Conservation (phyloP, 768 basidiomycete species). For the Boletus reticuloceps region DNA sequence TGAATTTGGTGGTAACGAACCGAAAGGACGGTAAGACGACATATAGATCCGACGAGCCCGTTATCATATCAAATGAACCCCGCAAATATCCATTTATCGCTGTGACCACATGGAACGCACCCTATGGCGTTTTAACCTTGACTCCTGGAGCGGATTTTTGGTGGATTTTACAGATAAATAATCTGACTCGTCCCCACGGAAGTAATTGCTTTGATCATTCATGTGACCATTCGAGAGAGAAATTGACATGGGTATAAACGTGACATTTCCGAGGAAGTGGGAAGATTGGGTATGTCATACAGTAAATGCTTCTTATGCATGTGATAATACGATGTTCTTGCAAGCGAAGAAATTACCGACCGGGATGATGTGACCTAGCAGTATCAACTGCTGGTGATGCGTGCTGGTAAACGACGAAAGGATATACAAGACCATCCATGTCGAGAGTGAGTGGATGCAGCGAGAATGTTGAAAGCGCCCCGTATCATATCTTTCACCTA, state of each 20-base stretch:
- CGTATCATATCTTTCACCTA: background rate
- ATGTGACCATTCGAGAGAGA: conserved; percentile 1
- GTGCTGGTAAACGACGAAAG: background rate
- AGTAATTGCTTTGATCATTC: background rate
- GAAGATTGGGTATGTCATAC: background rate
- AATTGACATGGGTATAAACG: background rate
- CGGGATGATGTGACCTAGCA: background rate
- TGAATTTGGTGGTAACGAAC: conserved; percentile 16
- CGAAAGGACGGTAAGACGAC: conserved; percentile 20
- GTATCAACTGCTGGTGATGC: too few species aligned
- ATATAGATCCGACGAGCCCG: conserved; percentile 13
- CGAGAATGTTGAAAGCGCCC: background rate
- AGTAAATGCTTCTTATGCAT: background rate
- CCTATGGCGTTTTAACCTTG: conserved; percentile 4
- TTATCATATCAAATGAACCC: conserved; percentile 10
- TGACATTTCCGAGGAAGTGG: conserved; percentile 18
- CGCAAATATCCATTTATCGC: background rate
- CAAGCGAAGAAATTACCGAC: background rate
- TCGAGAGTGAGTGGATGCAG: background rate
- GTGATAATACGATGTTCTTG: background rate
- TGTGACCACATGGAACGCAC: conserved; percentile 5
- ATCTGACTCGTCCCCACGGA: conserved; percentile 9
- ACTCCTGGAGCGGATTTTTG: conserved; percentile 9
- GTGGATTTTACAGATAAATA: conserved; percentile 2
- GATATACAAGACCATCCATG: background rate